These are phyloP conservation scores for Rhytidiadelphus loreus DNA, from an alignment of 225 moss, liverwort and hornwort genomes.

Conservation along the genomic window DNA sequence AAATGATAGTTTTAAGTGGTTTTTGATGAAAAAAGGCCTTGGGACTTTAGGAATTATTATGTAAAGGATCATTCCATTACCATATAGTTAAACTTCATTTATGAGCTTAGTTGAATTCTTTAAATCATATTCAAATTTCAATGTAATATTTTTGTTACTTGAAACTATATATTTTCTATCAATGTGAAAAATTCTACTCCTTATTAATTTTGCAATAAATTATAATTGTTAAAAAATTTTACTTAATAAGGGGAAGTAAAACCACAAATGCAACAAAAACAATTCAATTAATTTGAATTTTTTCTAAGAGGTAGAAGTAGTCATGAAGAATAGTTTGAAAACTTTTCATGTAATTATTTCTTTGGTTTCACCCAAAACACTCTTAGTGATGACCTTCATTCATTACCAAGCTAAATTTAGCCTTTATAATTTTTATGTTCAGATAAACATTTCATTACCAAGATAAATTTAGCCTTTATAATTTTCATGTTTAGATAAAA, in stretches of 20 bases:
- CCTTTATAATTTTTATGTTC: neutral
- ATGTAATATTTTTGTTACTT: neutral
- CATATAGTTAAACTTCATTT: neutral
- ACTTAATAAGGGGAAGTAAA: neutral
- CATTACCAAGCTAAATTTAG: neutral
- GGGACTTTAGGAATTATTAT: rapidly evolving
- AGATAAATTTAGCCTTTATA: too few relatives aligned
- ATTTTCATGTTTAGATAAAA: too few relatives aligned
- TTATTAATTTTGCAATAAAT: neutral
- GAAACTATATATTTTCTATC: neutral
- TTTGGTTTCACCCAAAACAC: neutral
- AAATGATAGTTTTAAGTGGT: too few relatives aligned
- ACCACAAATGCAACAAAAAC: neutral
- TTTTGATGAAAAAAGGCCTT: too few relatives aligned
- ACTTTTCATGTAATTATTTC: neutral
- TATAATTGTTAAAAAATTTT: neutral
- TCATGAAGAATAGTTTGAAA: neutral
- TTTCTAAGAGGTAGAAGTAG: too few relatives aligned
- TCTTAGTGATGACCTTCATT: neutral
- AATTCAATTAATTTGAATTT: neutral
- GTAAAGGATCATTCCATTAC: neutral
- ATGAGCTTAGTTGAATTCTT: too few relatives aligned
- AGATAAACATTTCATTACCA: too few relatives aligned
- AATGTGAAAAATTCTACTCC: neutral
- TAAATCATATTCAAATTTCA: neutral